These are phyloP conservation scores for Adansonia gregorii DNA, from an alignment of 441 rosid species.

Conservation along the genomic window DNA sequence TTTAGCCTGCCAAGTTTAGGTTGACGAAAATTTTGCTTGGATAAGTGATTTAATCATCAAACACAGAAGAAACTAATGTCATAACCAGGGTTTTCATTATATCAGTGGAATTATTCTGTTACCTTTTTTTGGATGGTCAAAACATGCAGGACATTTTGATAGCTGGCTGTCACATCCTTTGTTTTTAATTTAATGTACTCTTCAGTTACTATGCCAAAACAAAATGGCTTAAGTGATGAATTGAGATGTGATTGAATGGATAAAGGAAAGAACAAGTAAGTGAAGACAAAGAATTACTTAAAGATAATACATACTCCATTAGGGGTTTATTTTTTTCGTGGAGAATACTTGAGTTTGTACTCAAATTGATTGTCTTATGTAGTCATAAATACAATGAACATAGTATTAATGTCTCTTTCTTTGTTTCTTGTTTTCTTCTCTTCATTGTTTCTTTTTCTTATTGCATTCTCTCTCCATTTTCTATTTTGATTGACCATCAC, in stretches of 20 bases:
- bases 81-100: slow-evolving; percentile 3
- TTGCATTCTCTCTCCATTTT: not conserved
- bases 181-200: not conserved
- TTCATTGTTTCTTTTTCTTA: not conserved
- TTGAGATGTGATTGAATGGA: not conserved
- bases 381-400: not conserved
- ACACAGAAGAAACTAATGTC: not conserved
- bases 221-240: not conserved
- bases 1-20: slow-evolving; percentile 2
- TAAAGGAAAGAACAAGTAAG: not conserved
- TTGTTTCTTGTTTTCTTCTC: not conserved
- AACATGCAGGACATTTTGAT: not conserved
- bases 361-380: not conserved
- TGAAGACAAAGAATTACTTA: not conserved
- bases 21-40: not conserved
- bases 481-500: not conserved
- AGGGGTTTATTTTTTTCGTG: not conserved
- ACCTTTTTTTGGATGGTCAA: not conserved
- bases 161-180: not conserved
- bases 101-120: not conserved
- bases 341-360: not conserved
- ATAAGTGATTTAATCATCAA: not conserved
- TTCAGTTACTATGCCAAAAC: not conserved
- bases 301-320: not conserved
- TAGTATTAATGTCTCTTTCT: not conserved